phyloP scores from a whole-genome alignment of 2,329 filamentous ascomycete genomes.

The Penicillium fuscoglaucum region DNA sequence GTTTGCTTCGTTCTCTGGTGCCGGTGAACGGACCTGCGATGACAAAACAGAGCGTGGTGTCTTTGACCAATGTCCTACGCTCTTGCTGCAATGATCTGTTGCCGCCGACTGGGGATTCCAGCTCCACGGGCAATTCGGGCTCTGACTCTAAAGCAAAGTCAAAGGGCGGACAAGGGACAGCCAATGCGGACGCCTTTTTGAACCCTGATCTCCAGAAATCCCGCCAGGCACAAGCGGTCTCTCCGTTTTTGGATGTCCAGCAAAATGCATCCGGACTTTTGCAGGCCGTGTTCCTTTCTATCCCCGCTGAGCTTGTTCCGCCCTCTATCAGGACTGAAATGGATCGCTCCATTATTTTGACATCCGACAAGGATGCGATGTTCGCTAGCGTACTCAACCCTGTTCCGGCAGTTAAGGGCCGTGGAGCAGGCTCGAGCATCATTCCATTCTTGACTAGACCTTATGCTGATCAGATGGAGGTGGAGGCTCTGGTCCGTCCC shows the following conservation, averaged over 20 bases:
- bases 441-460: slow-evolving; percentile 73
- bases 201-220: slow-evolving; percentile 43
- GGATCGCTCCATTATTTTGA: slow-evolving; percentile 77
- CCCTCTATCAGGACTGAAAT: slow-evolving; percentile 71
- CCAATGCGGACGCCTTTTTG: slow-evolving; percentile 73
- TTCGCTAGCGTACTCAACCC: slow-evolving; percentile 80
- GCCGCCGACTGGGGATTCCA: slow-evolving; percentile 45
- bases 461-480: slow-evolving; percentile 61
- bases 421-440: slow-evolving; percentile 67
- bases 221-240: slow-evolving; percentile 20
- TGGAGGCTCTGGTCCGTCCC: slow-evolving; percentile 68
- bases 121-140: slow-evolving; percentile 26
- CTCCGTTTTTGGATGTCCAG: slow-evolving; percentile 47
- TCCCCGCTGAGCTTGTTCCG: slow-evolving; percentile 68
- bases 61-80: slow-evolving; percentile 62
- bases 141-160: slow-evolving; percentile 45
- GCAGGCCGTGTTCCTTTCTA: slow-evolving; percentile 58
- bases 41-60: slow-evolving; percentile 63
- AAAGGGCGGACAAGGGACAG: slow-evolving; percentile 36
- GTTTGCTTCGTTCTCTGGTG: slow-evolving; percentile 59
- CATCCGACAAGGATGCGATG: slow-evolving; percentile 69
- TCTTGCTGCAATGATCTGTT: slow-evolving; percentile 75
- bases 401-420: slow-evolving; percentile 62
- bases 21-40: slow-evolving; percentile 64
- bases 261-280: slow-evolving; percentile 64